These are phyloP conservation scores for Aureobasidium leucospermi DNA, from an alignment of 2,329 filamentous ascomycete species.

Conservation along the genomic window DNA sequence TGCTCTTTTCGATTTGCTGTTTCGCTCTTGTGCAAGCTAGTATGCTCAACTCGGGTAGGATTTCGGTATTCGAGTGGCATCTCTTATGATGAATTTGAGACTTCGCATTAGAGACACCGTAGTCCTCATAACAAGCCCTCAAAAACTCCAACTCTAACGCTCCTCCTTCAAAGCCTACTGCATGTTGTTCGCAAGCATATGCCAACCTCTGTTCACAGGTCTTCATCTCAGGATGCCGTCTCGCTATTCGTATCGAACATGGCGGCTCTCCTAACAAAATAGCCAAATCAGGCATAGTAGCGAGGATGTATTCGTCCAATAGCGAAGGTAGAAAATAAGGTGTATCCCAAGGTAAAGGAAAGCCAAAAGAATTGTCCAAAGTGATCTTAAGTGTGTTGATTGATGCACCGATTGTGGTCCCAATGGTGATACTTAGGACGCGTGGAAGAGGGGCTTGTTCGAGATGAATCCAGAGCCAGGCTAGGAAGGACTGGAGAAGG, in stretches of 20 bases:
- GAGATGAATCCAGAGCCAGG: neutral
- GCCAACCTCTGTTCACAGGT: neutral
- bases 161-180: neutral
- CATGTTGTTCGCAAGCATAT: neutral
- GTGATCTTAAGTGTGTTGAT: neutral
- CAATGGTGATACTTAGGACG: neutral
- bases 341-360: neutral
- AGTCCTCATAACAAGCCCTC: neutral
- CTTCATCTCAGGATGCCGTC: neutral
- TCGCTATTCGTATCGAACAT: neutral
- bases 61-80: neutral
- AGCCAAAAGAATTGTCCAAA: neutral
- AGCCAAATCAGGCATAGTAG: conserved; percentile 3
- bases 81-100: neutral
- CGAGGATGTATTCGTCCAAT: neutral
- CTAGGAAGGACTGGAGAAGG: neutral
- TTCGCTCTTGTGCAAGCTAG: neutral
- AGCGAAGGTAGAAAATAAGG: neutral
- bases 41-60: neutral
- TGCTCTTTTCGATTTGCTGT: neutral
- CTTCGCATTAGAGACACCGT: neutral
- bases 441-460: neutral
- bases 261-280: neutral
- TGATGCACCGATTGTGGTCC: neutral
- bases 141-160: neutral